These are phyloP conservation scores for Pyrus pyrifolia DNA, from an alignment of 306 rosid genomes.

Conservation along the genomic window DNA sequence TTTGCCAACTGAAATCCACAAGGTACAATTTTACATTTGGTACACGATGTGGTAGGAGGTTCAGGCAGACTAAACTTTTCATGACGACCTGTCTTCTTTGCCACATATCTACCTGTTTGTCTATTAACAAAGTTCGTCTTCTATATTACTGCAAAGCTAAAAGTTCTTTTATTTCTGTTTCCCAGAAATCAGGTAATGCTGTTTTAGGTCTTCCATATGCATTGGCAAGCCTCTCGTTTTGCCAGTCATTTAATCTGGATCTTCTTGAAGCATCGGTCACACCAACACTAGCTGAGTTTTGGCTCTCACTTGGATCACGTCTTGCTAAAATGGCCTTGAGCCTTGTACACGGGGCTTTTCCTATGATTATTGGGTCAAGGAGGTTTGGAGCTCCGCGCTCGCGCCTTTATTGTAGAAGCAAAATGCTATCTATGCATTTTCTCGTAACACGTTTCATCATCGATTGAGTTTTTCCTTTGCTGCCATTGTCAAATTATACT, in stretches of 20 bases:
- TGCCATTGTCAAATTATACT: neutral
- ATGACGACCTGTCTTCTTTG: neutral
- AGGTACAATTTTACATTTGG: slow-evolving; percentile 40
- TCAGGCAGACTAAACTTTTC: neutral
- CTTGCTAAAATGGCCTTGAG: slow-evolving; percentile 82
- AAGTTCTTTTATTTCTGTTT: neutral
- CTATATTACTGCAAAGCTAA: neutral
- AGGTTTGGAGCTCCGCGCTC: slow-evolving; percentile 91
- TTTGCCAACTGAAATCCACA: slow-evolving; percentile 32
- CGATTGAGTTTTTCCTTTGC: neutral
- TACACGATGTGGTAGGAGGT: neutral
- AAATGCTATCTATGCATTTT: slow-evolving; percentile 46
- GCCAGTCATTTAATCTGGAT: slow-evolving; percentile 92
- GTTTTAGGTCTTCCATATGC: slow-evolving; percentile 91
- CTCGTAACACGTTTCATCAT: too few species aligned
- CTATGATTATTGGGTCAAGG: slow-evolving; percentile 99
- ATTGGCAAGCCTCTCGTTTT: slow-evolving; percentile 90
- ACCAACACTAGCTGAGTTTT: slow-evolving; percentile 79
- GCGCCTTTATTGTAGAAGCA: slow-evolving; percentile 80
- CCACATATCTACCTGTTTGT: neutral
- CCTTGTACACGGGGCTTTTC: slow-evolving; percentile 83
- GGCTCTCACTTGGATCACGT: slow-evolving; percentile 89
- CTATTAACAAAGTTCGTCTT: neutral
- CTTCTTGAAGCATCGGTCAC: slow-evolving; percentile 95
- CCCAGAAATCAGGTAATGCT: slow-evolving; percentile 92